Conservation (phyloP, 2,329 filamentous ascomycete genomes). For the Aspergillus ruber region DNA sequence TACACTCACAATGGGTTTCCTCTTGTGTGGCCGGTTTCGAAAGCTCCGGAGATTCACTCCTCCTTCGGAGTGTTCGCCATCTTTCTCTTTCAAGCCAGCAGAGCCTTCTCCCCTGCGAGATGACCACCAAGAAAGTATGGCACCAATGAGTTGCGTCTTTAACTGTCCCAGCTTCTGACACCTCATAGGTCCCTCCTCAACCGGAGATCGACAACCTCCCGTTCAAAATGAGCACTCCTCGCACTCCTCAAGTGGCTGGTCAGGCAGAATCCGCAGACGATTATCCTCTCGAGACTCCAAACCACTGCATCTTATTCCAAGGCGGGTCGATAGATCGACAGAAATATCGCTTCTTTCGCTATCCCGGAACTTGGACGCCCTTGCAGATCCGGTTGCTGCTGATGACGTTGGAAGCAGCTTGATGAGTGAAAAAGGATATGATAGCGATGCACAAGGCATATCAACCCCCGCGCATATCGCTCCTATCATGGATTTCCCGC, state of each 20-base stretch:
- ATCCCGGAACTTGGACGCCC: conserved; percentile 9
- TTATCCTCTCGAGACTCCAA: conserved; percentile 30
- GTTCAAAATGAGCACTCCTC: conserved; percentile 2
- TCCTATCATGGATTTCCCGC: conserved; percentile 7
- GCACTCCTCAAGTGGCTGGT: conserved; percentile 17
- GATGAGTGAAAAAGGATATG: conserved; percentile 34
- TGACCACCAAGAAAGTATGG: conserved; percentile 8
- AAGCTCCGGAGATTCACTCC: conserved; percentile 11
- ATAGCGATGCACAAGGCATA: conserved; percentile 37
- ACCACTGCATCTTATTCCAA: conserved; percentile 9
- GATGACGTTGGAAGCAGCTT: conserved; percentile 26
- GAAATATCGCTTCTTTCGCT: conserved; percentile 15
- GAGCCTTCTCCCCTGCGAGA: not conserved
- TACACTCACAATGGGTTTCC: conserved; percentile 14
- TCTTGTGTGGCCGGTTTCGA: conserved; percentile 21
- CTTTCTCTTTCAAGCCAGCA: conserved; percentile 8
- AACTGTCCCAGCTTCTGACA: conserved; percentile 1
- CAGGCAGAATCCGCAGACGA: conserved; percentile 24
- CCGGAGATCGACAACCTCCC: conserved; percentile 3
- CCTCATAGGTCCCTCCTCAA: conserved; percentile 3
- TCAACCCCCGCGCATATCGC: conserved; percentile 24
- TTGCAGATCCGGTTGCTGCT: conserved; percentile 5
- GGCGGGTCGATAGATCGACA: conserved; percentile 8
- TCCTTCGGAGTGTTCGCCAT: conserved; percentile 8
- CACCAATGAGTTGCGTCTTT: not conserved